phyloP scores from a whole-genome alignment of 2,329 filamentous ascomycete genomes.

The Ophiosphaerella narmari region DNA sequence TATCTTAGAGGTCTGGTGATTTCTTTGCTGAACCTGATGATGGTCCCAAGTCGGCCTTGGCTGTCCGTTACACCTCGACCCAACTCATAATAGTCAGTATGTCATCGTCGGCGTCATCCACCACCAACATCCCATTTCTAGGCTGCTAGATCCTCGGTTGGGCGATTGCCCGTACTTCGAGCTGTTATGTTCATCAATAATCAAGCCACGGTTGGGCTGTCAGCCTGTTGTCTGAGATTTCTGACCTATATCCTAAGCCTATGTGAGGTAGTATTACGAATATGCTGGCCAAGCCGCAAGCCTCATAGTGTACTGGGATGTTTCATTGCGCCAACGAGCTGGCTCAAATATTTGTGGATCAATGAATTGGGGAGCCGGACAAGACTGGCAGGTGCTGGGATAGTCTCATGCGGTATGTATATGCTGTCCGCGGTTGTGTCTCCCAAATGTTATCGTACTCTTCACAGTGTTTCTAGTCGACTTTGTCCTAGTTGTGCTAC shows the following conservation, averaged over 20 bases:
- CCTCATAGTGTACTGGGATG: conserved; percentile 7
- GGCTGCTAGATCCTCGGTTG: conserved; percentile 10
- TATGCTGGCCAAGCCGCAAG: conserved; percentile 6
- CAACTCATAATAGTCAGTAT: conserved; percentile 15
- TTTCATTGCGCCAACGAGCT: conserved; percentile 6
- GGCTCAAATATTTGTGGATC: conserved; percentile 11
- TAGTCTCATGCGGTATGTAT: conserved; percentile 21
- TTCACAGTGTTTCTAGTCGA: conserved; percentile 1
- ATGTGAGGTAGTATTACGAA: conserved; percentile 2
- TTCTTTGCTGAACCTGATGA: conserved; percentile 9
- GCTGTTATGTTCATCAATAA: neutral
- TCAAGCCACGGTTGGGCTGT: too few species aligned
- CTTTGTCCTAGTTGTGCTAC: neutral
- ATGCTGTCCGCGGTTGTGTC: conserved; percentile 7
- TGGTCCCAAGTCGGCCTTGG: conserved; percentile 16
- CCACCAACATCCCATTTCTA: conserved; percentile 17
- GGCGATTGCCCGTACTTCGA: conserved; percentile 8
- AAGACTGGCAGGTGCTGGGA: conserved; percentile 8
- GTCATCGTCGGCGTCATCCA: conserved; percentile 27
- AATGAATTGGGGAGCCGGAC: conserved; percentile 29
- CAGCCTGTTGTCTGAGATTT: neutral
- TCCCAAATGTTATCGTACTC: conserved; percentile 2
- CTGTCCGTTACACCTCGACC: conserved; percentile 12
- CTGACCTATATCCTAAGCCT: conserved; percentile 5
- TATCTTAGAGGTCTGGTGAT: conserved; percentile 1